A percentile compares a stretch with the other conserved stretches of the same genome.
Conservation (phyloP, 306 rosid genomes). For the Astragalus membranaceus region DNA sequence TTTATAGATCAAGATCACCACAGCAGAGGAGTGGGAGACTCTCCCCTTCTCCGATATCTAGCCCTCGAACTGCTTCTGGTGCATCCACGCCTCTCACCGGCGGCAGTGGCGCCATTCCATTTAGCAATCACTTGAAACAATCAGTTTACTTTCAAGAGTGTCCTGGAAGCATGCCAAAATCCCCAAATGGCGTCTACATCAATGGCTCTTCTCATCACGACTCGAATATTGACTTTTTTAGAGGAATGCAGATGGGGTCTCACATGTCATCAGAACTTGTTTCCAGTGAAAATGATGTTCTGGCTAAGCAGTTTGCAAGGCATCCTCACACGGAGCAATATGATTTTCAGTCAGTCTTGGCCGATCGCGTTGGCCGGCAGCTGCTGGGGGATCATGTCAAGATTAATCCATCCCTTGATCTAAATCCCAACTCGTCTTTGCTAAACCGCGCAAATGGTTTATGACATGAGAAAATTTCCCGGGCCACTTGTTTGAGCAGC, state of each 20-base stretch:
- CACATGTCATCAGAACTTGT: conserved; percentile 55
- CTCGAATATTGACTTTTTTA: conserved; percentile 64
- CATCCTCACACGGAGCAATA: conserved; percentile 42
- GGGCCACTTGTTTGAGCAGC: conserved; percentile 18
- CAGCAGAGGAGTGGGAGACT: conserved; percentile 75
- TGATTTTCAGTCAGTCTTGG: conserved; percentile 84
- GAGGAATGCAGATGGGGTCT: conserved; percentile 72
- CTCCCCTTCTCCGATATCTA: conserved; percentile 98
- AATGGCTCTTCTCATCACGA: conserved; percentile 55
- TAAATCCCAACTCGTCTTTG: conserved; percentile 56
- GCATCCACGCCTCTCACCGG: conserved; percentile 89
- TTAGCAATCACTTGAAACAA: conserved; percentile 49
- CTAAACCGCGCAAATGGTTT: conserved; percentile 52
- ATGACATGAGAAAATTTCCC: conserved; percentile 32
- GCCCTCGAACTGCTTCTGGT: conserved; percentile 91
- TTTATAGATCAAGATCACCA: conserved; percentile 87
- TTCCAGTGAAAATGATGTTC: conserved; percentile 53
- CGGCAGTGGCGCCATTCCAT: conserved; percentile 73
- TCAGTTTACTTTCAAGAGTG: conserved; percentile 67
- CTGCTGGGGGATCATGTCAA: conserved; percentile 65
- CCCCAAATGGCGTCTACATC: conserved; percentile 44
- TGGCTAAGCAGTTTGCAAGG: conserved; percentile 49
- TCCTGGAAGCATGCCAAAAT: conserved; percentile 59
- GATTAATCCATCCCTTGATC: conserved; percentile 61
- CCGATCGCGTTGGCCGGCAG: conserved; percentile 83